These are phyloP conservation scores for Asterophora parasitica DNA, from an alignment of 768 basidiomycete genomes.

Conservation along the genomic window DNA sequence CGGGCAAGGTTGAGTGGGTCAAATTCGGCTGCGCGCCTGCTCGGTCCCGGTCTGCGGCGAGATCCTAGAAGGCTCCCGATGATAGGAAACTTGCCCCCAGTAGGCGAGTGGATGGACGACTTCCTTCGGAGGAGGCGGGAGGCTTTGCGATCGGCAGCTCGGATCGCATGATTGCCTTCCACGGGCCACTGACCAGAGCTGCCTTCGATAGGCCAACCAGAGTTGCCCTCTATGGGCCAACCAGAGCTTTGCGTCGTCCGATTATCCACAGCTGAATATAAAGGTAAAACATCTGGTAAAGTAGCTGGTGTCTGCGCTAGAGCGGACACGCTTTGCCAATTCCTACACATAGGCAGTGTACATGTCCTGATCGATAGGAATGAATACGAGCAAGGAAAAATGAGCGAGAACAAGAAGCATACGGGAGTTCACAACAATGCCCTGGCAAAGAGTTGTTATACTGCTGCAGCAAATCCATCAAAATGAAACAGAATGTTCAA, in stretches of 20 bases:
- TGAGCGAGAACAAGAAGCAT: not conserved
- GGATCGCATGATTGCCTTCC: not conserved
- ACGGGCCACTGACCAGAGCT: no score
- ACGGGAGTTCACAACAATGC: not conserved
- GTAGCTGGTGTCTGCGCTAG: no score
- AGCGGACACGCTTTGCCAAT: no score
- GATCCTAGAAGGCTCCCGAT: not conserved
- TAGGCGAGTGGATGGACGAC: not conserved
- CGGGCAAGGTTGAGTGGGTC: constrained; percentile 11
- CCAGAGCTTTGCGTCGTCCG: no score
- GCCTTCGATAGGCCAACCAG: not conserved
- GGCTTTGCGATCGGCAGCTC: not conserved
- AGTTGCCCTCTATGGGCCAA: no score
- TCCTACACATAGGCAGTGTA: no score
- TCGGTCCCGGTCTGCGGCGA: not conserved
- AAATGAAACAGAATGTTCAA: not conserved
- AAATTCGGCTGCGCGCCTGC: not conserved
- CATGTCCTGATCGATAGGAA: no score
- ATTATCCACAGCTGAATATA: no score
- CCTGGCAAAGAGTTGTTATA: not conserved
- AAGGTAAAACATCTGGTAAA: no score
- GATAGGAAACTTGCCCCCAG: not conserved
- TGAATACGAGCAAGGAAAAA: not conserved
- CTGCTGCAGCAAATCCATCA: not conserved
- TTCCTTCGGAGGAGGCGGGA: not conserved